Evolutionary conservation across 768 basidiomycete species (phyloP), one percentile per base, ranked within the genome.

Genomic region (Psilocybe cubensis): DNA sequence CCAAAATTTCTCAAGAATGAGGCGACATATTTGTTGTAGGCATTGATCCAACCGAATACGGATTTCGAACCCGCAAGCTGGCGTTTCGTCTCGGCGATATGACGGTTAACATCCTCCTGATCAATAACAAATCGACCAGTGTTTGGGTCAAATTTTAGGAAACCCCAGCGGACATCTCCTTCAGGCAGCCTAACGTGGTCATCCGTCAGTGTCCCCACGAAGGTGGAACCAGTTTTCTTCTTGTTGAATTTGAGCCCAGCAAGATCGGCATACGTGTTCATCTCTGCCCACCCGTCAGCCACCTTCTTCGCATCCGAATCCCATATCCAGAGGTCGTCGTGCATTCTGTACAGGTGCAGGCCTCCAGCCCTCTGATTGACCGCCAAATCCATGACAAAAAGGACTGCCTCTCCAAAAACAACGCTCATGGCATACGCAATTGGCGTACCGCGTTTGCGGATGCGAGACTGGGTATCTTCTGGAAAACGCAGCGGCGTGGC

Each of bases 311-410:
- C 53, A 11, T 74, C 62, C 0, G 70, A 57, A 42, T 76, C 70
- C 74, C 74, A 78, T 17, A 80, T 57, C 77, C 78, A 80, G 10
- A 80, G 63, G 54, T 81, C 79, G 47, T 81, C 79, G 59, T 80
- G 77, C 65, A 79, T 75, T 46, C 78, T 70, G 52, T 79, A 76
- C 14, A 81, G 69, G 62, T 71, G 76, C 9, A 81, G 62, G 2
- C 78, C 79, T n/a, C 71, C 54, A 1, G 77, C 72, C 40, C 62
- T 66, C 52, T 79, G 79, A 45, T 80, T 80, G 54, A 80, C 77
- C 4, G 79, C 77, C 56, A 77, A 78, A 62, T 81, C 79, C 78
- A 81, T 78, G 31, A 67, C 69, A 59, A 79, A 81, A 23, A 80
- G 46, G 12, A 79, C 53, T 3, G 64, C 67, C 60, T 81, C 79